Percentiles rank a stretch among this genome's conserved stretches.
Conservation (phyloP, 805 yeast species). For the Sugiyamaella chiloensis region DNA sequence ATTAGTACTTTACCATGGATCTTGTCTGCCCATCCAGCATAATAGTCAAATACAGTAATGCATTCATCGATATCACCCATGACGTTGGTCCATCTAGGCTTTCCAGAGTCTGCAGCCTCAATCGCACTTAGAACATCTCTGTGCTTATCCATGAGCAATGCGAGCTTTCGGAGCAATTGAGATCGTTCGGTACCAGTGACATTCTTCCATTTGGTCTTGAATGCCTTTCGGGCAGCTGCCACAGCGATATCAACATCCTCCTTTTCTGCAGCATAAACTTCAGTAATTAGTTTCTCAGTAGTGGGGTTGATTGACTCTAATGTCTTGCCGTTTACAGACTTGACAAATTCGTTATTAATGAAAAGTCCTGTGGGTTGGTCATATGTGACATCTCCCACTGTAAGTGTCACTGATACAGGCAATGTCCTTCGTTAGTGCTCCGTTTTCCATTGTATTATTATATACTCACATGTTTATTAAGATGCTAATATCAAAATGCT, state of each 20-base stretch:
- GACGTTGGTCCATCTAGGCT: constrained; percentile 58
- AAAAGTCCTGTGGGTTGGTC: constrained; percentile 81
- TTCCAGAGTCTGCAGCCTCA: constrained; percentile 89
- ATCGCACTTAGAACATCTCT: constrained; percentile 70
- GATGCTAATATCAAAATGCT: background rate
- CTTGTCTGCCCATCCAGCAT: constrained; percentile 93
- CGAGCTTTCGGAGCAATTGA: constrained; percentile 61
- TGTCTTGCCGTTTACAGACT: constrained; percentile 56
- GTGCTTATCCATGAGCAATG: constrained; percentile 71
- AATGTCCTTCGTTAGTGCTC: constrained; percentile 15
- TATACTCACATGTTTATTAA: background rate
- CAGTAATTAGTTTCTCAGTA: constrained; percentile 67
- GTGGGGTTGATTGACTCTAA: constrained; percentile 65
- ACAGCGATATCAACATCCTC: constrained; percentile 86
- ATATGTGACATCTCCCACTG: constrained; percentile 68
- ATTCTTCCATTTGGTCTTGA: constrained; percentile 65
- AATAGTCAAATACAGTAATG: constrained; percentile 68
- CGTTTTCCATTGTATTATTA: background rate
- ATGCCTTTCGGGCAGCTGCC: constrained; percentile 77
- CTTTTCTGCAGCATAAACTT: constrained; percentile 68
- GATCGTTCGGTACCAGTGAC: constrained; percentile 69
- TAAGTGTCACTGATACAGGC: constrained; percentile 22
- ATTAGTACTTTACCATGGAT: constrained; percentile 71
- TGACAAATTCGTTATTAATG: constrained; percentile 74
- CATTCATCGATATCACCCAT: constrained; percentile 72